These are phyloP conservation scores for Lathyrus aphaca DNA, from an alignment of 306 rosid species.

Conservation along the genomic window DNA sequence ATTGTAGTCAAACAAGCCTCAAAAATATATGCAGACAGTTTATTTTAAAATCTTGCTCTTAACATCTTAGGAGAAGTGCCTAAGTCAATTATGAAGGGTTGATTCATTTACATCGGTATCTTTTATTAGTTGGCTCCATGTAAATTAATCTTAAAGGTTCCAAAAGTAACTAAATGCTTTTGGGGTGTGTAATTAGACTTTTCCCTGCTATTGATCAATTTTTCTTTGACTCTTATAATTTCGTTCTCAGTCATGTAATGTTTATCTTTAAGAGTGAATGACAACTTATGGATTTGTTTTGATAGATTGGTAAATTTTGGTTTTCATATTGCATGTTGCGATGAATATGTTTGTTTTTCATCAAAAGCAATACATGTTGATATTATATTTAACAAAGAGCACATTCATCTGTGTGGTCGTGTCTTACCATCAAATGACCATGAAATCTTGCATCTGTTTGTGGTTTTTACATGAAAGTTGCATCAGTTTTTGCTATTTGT, in stretches of 20 bases:
- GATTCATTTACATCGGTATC: constrained; percentile 6
- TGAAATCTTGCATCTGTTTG: constrained; percentile 20
- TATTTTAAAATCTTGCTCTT: no score
- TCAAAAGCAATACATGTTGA: constrained; percentile 17
- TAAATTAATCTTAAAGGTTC: background rate
- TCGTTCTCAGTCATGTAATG: background rate
- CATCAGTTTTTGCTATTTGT: constrained; percentile 4
- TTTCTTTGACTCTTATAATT: background rate
- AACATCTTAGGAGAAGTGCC: no score
- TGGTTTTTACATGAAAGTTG: constrained; percentile 19
- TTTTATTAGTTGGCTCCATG: background rate
- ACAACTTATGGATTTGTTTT: constrained; percentile 14
- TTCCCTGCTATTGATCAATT: constrained; percentile 7
- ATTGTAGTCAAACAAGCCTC: no score
- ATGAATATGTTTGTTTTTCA: constrained; percentile 17
- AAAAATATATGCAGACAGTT: no score
- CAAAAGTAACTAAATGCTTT: constrained; percentile 15
- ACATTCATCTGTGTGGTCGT: constrained; percentile 5
- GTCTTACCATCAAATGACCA: constrained; percentile 19
- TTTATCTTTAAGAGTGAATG: background rate
- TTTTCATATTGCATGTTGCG: constrained; percentile 33
- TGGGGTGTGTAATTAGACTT: constrained; percentile 6
- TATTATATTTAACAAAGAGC: constrained; percentile 11
- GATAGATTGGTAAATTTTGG: background rate
- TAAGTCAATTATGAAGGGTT: constrained; percentile 2